Base-by-base conservation (phyloP, 257 asterid genomes). In the Rehmannia glutinosa region DNA sequence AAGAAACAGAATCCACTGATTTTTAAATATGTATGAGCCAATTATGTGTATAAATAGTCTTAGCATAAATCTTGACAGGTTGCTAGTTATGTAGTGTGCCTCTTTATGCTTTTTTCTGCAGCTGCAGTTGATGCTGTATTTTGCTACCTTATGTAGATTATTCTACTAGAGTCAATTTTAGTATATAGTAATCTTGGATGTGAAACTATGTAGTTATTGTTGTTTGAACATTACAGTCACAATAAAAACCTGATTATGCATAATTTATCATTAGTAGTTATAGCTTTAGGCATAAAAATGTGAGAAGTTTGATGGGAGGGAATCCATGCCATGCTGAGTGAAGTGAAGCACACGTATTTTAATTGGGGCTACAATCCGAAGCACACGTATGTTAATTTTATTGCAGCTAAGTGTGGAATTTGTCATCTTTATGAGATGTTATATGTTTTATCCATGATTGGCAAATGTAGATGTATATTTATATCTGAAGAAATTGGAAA, bases 61-160 rank as follows among this genome's bases (percentile, higher is more conserved):
- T n/a, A n/a, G n/a, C n/a, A n/a, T n/a, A n/a, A n/a, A 15, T 54
- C 21, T 55, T 65, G 36, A 36, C 52, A 15, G 51, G 3, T 15
- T 0, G 51, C 49, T 42, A 7, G 46, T 39, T 10, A 10, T 11
- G 13, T 39, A 16, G 46, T 39, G 16, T 39, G 5, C 4, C 46
- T 39, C 13, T 39, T 16, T 39, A 10, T 32, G 38, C 23, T 60
- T 38, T 62, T 1, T 30, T 39, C 42, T 8, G 13, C 38, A 23
- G 72, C 59, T 43, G 60, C 38, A n/a, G 57, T 49, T 25, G 16
- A 59, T 60, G 47, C 72, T 51, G 39, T 41, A 15, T 27, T 30
- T 51, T 10, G 42, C 4, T 68, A 30, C 59, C 39, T 2, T 46
- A 10, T 21, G 25, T 47, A 46, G 16, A 63, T 28, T 55, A 30